phyloP scores from a whole-genome alignment of 2,329 filamentous ascomycete species.

The Grosmannia penicillata region DNA sequence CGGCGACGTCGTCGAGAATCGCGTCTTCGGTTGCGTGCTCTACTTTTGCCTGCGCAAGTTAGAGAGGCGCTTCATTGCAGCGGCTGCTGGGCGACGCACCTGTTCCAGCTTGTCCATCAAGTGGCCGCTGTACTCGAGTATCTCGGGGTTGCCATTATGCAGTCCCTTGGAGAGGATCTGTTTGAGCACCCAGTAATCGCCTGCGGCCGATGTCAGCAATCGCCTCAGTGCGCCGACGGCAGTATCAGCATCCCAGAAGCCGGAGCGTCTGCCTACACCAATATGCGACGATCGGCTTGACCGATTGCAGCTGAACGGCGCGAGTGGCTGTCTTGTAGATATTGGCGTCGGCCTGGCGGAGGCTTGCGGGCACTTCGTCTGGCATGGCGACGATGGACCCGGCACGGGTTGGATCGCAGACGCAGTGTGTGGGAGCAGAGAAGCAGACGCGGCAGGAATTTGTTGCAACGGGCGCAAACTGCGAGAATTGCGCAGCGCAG shows the following conservation, averaged over 20 bases:
- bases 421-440: neutral
- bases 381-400: conserved; percentile 48
- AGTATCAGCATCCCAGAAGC: neutral
- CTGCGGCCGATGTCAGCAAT: conserved; percentile 35
- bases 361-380: conserved; percentile 49
- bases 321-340: conserved; percentile 60
- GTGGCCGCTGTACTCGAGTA: conserved; percentile 62
- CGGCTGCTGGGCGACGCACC: conserved; percentile 27
- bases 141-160: conserved; percentile 64
- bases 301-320: conserved; percentile 68
- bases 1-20: conserved; percentile 70
- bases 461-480: too few species aligned
- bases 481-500: too few species aligned
- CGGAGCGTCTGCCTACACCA: conserved; percentile 56
- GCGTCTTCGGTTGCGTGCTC: conserved; percentile 67
- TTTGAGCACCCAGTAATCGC: conserved; percentile 85
- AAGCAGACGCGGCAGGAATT: neutral
- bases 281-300: conserved; percentile 81
- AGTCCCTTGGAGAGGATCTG: conserved; percentile 73
- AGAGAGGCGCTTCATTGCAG: neutral
- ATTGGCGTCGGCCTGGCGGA: conserved; percentile 69
- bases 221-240: too few species aligned
- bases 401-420: neutral
- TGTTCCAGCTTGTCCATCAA: conserved; percentile 87
- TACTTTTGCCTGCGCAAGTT: conserved; percentile 43